phyloP scores from a whole-genome alignment of 2,329 filamentous ascomycete species.

The Verticillium longisporum region DNA sequence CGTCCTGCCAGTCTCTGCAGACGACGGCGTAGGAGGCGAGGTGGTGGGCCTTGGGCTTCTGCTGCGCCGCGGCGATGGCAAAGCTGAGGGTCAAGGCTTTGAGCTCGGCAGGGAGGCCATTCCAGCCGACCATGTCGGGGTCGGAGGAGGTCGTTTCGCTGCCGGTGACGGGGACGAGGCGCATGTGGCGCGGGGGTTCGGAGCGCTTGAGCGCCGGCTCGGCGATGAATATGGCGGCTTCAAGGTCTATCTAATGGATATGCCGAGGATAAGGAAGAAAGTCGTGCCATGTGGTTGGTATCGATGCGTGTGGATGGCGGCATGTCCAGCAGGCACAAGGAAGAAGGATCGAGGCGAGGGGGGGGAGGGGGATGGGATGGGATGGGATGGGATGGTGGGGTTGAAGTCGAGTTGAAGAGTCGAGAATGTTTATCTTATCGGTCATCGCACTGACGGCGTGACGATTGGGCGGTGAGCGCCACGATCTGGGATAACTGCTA shows the following conservation, averaged over 20 bases:
- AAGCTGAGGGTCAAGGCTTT: slow-evolving; percentile 6
- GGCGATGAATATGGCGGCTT: background rate
- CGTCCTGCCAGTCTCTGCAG: slow-evolving; percentile 17
- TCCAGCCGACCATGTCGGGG: slow-evolving; percentile 11
- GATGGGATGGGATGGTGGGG: background rate
- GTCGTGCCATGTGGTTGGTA: too few species aligned
- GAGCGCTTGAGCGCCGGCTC: background rate
- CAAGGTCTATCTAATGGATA: background rate
- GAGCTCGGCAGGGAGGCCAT: slow-evolving; percentile 11
- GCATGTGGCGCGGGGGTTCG: background rate
- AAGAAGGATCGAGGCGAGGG: background rate
- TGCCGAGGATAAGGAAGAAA: background rate
- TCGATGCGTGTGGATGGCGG: too few species aligned
- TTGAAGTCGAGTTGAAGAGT: background rate
- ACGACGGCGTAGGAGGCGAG: slow-evolving; percentile 16
- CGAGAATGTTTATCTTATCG: background rate
- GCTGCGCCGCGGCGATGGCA: background rate
- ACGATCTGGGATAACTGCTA: too few species aligned
- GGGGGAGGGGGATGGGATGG: background rate
- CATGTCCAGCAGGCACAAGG: background rate
- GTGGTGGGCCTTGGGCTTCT: background rate
- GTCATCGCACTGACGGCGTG: background rate
- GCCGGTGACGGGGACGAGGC: background rate
- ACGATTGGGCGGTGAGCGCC: background rate
- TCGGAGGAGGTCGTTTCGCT: background rate